Evolutionary conservation across 108 stramenopile genomes (phyloP).

Genomic region (Cyclotella atomus): DNA sequence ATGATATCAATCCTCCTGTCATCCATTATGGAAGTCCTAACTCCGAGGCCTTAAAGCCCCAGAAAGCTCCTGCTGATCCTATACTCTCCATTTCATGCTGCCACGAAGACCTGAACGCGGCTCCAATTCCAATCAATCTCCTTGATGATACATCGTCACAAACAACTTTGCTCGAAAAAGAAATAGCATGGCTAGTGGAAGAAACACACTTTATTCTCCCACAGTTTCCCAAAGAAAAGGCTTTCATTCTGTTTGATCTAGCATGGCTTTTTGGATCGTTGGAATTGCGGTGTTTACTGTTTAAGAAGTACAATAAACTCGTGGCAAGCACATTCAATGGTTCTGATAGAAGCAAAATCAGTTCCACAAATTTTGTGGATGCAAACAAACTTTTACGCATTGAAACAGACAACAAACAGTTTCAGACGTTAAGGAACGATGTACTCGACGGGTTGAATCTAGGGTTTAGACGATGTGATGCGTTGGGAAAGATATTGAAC

Average conservation of each 20-base stretch:
- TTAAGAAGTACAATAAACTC: not conserved
- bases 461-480: conserved; percentile 33
- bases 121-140: conserved; percentile 30
- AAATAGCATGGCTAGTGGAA: conserved; percentile 45
- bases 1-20: too few relatives aligned
- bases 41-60: too few relatives aligned
- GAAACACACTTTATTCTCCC: conserved; percentile 29
- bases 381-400: not conserved
- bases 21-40: too few relatives aligned
- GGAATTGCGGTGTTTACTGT: not conserved
- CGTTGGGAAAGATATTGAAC: conserved; percentile 25
- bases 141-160: conserved; percentile 20
- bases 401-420: not conserved
- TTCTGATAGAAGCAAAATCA: not conserved
- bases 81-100: conserved; percentile 9
- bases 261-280: not conserved
- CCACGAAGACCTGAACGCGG: conserved; percentile 24
- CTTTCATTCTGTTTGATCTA: not conserved
- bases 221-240: not conserved
- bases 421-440: conserved; percentile 14
- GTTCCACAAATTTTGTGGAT: not conserved
- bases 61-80: not conserved
- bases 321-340: not conserved
- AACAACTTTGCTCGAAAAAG: conserved; percentile 11
- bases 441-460: conserved; percentile 24